Evolutionary conservation across 352 stramenopile genomes (phyloP), one percentile per base, ranked within the genome.

Genomic region (Phytophthora gonapodyides): DNA sequence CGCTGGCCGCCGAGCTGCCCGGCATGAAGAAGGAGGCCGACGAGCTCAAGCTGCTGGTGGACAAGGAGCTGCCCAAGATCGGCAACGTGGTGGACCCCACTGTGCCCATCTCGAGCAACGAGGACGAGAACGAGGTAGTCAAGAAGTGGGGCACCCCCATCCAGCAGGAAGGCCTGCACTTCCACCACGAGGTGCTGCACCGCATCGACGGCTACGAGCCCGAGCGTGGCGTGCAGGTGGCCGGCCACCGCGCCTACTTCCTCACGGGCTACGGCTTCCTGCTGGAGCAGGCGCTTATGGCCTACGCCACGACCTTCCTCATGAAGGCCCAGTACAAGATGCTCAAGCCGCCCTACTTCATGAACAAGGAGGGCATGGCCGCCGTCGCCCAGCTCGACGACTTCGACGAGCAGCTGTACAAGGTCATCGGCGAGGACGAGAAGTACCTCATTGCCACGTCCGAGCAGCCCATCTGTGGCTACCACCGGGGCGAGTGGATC

Each of bases 401-500:
- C 69, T 99, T 99, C 76, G 98, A 99, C 76, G 98, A 99, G 77
- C 96, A 99, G 72, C 80, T 99, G 8, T 99, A 99, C 89, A 99
- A 99, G 80, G 98, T 99, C 54, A 79, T 90, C 15, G 89, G 89
- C n/a, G 94, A 94, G 36, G 90, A 97, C 71, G 97, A 99, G 54
- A 99, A 99, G 79, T 99, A 99, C 73, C 85, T 99, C 19, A 99
- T 99, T 78, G 98, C 98, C 50, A 99, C 98, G 41, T 99, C 91
- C 17, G 98, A 99, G 84, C 98, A 99, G 84, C 97, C 98, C 19
- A 97, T 99, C 61, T 99, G 98, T 73, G 97, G 90, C 36, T 99
- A 99, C 78, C 88, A 98, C 86, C 98, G 95, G 80, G 93, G 95
- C 69, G 83, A 94, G 51, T 93, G 84, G 84, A 93, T 94, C 63